Base-by-base conservation (phyloP, 2,329 filamentous ascomycete species). In the Periglandula ipomoeae region DNA sequence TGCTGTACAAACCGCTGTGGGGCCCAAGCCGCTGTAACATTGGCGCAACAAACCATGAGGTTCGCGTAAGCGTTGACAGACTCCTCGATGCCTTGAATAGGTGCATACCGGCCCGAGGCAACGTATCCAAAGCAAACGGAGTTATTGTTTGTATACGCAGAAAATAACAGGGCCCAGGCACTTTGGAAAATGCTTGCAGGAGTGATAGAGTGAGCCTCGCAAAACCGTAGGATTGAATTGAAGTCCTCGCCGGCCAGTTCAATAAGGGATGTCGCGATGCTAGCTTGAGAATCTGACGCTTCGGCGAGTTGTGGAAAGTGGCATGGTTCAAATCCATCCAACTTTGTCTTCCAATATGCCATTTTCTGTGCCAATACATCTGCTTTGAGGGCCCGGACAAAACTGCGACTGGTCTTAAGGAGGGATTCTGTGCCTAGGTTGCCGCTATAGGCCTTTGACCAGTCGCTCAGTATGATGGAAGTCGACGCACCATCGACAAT, bases 401-500 rank as follows among this genome's bases (percentile, higher is more conserved):
- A 27, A n/a, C 48, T 47, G 11, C 23, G 45, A 19, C 40, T 47
- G n/a, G 35, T 51, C 30, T 32, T 47, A 7, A 23, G 9, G n/a
- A 44, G 24, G 9, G 20, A 45, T 23, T 40, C 32, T 30, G 30
- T 32, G 13, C 15, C 46, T 9, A 46, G 24, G 26, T 2, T 20
- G 26, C 45, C 30, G 17, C 45, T 34, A 35, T 52, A 42, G 32
- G 47, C 39, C 39, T 22, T 27, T 35, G 49, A 44, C 46, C 46
- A 32, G 39, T 50, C 45, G 9, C 50, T 44, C 41, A 55, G 24
- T 7, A 53, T 11, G 19, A 50, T 47, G 20, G 34, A 42, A 24
- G 60, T 56, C 0, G 65, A 66, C 20, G 59, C 55, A 5, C 63
- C 65, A 22, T 68, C 65, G 3, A 59, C 58, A 9, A 67, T 46